Percentiles rank a stretch among this genome's conserved stretches.
phyloP scores from a whole-genome alignment of 1,139 yeast genomes.

The Candida gigantensis region DNA sequence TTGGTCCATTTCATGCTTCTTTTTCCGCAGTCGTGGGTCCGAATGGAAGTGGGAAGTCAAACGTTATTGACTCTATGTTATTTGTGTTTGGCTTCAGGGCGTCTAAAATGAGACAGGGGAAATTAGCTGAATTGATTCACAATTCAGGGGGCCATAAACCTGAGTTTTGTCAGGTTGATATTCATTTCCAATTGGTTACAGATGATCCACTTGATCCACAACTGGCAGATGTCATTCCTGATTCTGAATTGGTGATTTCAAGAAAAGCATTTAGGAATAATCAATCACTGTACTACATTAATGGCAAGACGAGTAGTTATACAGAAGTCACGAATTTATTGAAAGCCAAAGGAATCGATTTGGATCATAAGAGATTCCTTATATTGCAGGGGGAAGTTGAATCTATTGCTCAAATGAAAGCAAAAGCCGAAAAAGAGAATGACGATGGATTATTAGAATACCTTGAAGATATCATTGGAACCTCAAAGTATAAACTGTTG shows the following conservation, averaged over 20 bases:
- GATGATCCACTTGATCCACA: conserved; percentile 53
- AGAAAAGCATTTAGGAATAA: conserved; percentile 80
- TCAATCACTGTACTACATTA: conserved; percentile 75
- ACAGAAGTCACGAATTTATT: conserved; percentile 77
- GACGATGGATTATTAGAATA: conserved; percentile 95
- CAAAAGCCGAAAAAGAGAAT: conserved; percentile 88
- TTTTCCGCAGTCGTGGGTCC: conserved; percentile 99
- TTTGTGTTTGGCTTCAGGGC: conserved; percentile 98
- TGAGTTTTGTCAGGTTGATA: conserved; percentile 84
- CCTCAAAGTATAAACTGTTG: conserved; percentile 74
- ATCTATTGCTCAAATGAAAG: conserved; percentile 97
- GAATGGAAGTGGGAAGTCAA: conserved; percentile 96
- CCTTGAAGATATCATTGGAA: conserved; percentile 95
- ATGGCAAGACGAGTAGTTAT: conserved; percentile 68
- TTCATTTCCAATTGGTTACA: conserved; percentile 79
- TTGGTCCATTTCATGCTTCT: conserved; percentile 92
- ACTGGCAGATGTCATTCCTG: conserved; percentile 44
- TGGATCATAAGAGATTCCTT: conserved; percentile 91
- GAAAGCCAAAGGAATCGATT: conserved; percentile 84
- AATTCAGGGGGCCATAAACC: conserved; percentile 66
- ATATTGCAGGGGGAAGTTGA: conserved; percentile 98
- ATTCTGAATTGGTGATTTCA: conserved; percentile 66
- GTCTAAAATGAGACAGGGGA: conserved; percentile 94
- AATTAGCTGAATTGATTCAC: conserved; percentile 86
- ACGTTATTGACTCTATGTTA: conserved; percentile 92